A percentile compares a stretch with the other conserved stretches of the same genome.
These are phyloP conservation scores for Zalaria obscura DNA, from an alignment of 2,329 filamentous ascomycete genomes.

Conservation along the genomic window DNA sequence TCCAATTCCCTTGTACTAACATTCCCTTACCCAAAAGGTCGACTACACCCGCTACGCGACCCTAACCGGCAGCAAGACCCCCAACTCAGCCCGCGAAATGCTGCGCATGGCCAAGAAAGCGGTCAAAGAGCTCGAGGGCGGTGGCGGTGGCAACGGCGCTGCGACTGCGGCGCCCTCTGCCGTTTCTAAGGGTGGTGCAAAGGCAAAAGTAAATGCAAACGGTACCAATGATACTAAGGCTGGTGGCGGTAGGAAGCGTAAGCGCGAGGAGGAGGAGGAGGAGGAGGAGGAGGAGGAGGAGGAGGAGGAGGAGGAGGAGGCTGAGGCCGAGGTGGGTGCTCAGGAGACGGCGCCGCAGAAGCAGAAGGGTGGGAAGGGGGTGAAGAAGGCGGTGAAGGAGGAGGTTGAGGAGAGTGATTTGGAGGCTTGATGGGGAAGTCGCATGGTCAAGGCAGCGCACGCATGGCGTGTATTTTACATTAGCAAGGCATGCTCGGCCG, in stretches of 20 bases:
- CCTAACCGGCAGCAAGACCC: slow-evolving; percentile 13
- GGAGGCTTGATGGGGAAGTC: too few relatives aligned
- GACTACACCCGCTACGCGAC: slow-evolving; percentile 18
- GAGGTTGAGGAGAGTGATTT: background rate
- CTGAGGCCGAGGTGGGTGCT: background rate
- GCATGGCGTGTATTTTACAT: too few relatives aligned
- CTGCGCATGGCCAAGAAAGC: slow-evolving; percentile 19
- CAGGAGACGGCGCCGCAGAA: slow-evolving; percentile 1
- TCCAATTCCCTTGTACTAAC: background rate
- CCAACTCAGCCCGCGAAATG: slow-evolving; percentile 16
- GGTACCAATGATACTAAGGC: background rate
- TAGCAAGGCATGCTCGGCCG: too few relatives aligned
- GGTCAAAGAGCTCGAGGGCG: slow-evolving; percentile 9
- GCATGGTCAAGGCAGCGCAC: too few relatives aligned
- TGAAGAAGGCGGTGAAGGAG: background rate
- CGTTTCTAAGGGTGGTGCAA: background rate
- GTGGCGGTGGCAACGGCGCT: background rate
- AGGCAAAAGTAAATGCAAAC: slow-evolving; percentile 1
- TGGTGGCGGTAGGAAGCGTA: slow-evolving; percentile 3
- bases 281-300: background rate
- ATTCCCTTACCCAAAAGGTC: slow-evolving; percentile 10
- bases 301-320: background rate
- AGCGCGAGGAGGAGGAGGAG: slow-evolving; percentile 1
- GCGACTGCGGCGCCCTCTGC: background rate
- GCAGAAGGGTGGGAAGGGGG: background rate